These are phyloP conservation scores for Carex sylvatica DNA, from an alignment of 202 grass and related monocot species.

Conservation along the genomic window DNA sequence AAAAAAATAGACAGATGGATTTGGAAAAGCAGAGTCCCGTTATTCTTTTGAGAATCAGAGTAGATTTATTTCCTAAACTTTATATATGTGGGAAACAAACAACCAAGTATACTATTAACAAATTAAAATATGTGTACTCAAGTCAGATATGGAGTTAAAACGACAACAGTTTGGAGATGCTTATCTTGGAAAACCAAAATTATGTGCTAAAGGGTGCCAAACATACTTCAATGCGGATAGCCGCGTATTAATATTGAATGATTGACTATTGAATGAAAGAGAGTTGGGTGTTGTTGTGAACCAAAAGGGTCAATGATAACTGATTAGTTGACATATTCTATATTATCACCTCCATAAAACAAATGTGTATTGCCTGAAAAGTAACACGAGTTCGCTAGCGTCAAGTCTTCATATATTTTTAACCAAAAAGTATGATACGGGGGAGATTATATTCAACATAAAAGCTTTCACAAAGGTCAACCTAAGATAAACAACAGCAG, in stretches of 20 bases:
- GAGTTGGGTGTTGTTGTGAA: conserved; percentile 2
- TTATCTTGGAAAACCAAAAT: background rate
- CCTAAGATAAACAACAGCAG: background rate
- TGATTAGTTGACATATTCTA: background rate
- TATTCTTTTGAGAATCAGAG: no score
- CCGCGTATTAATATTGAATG: conserved; percentile 9
- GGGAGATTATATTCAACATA: background rate
- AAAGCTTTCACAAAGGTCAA: background rate
- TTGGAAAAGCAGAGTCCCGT: no score
- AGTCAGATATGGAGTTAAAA: background rate
- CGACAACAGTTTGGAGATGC: background rate
- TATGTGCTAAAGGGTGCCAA: background rate
- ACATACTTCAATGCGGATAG: background rate
- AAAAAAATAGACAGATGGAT: no score
- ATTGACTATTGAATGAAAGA: background rate
- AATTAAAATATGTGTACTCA: background rate
- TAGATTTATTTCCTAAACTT: no score
- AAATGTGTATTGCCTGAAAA: background rate
- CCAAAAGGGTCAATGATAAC: background rate
- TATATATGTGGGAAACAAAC: background rate
- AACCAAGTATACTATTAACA: background rate
- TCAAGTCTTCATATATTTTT: background rate
- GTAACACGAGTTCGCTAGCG: background rate
- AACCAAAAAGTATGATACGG: background rate
- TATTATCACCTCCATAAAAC: conserved; percentile 4